phyloP scores from a whole-genome alignment of 2,329 filamentous ascomycete genomes.

The Ambrosiella beaveri region DNA sequence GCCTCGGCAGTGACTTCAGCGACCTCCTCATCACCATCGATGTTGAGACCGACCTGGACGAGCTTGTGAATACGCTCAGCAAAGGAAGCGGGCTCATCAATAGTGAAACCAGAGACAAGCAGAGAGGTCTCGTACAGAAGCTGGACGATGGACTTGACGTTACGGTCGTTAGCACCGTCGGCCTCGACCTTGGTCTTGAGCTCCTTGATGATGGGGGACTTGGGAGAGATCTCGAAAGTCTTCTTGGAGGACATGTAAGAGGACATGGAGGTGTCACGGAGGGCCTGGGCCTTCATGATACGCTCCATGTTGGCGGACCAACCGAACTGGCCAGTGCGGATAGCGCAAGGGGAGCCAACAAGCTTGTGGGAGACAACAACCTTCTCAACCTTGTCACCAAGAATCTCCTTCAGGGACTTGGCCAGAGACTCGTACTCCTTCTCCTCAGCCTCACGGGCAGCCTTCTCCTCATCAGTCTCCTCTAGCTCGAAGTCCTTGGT shows the following conservation, averaged over 20 bases:
- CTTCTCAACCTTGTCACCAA: constrained; percentile 99
- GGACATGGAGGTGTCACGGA: constrained; percentile 98
- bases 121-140: constrained; percentile 98
- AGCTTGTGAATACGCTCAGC: constrained; percentile 99
- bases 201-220: constrained; percentile 94
- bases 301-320: constrained; percentile 99
- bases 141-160: constrained; percentile 97
- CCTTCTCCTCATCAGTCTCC: constrained; percentile 99
- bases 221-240: constrained; percentile 99
- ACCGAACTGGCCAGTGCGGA: constrained; percentile 98
- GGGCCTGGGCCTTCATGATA: constrained; percentile 99
- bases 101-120: constrained; percentile 97
- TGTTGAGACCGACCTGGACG: constrained; percentile 90
- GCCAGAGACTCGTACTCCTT: constrained; percentile 92
- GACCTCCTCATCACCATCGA: constrained; percentile 67
- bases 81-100: constrained; percentile 94
- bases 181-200: constrained; percentile 98
- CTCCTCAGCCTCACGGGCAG: constrained; percentile 82
- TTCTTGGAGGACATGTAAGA: constrained; percentile 99
- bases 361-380: constrained; percentile 98
- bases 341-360: constrained; percentile 82
- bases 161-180: constrained; percentile 96
- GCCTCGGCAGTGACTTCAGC: constrained; percentile 41
- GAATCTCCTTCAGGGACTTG: constrained; percentile 97
- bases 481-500: constrained; percentile 99